Base-by-base conservation (phyloP, 1,284 basidiomycete species). In the Ustilago trichophora region DNA sequence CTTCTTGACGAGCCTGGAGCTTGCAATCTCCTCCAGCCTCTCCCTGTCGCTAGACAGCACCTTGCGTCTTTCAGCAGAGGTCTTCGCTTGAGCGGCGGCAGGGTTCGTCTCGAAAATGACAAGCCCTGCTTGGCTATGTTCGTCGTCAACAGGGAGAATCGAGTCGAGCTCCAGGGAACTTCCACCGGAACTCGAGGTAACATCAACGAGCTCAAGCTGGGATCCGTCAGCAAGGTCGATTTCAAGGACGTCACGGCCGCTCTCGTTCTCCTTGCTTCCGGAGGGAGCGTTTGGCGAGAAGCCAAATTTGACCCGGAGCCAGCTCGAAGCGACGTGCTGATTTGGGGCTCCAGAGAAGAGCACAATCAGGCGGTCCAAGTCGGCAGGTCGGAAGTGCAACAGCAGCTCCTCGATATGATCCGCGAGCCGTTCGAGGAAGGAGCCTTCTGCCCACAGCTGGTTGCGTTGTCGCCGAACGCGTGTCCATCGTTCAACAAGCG, bases 261-360 rank as follows among this genome's bases (percentile, higher is more conserved):
- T 10, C 13, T 45, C 46, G 8, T 8, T 25, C 1, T 41, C 38
- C 24, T 25, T 18, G 15, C 22, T 21, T 11, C 12, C 25, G n/a
- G 43, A 24, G 3, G 46, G 47, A 15, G 40, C 32, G 3, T 45
- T 19, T 15, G 50, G 43, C 29, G 46, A 52, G 13, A 64, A 52
- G 2, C 66, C 66, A 15, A 73, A 58, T 22, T 73, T 73, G 52
- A 56, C 45, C 3, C 71, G 57, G 12, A 73, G 45, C 71, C 71
- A 73, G 25, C 58, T 51, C 5, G 71, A 70, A 1, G 62, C 67
- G 3, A 64, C 59, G 11, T 63, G 59, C 32, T 56, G 46, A 19
- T 46, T 35, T 9, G 53, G 53, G 3, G 66, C 53, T 7, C 59
- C 62, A 3, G 45, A 53, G 35, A 62, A 62, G 13, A 65, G 37